Base-by-base conservation (phyloP, 225 moss, liverwort and hornwort genomes). In the Bryum argenteum region DNA sequence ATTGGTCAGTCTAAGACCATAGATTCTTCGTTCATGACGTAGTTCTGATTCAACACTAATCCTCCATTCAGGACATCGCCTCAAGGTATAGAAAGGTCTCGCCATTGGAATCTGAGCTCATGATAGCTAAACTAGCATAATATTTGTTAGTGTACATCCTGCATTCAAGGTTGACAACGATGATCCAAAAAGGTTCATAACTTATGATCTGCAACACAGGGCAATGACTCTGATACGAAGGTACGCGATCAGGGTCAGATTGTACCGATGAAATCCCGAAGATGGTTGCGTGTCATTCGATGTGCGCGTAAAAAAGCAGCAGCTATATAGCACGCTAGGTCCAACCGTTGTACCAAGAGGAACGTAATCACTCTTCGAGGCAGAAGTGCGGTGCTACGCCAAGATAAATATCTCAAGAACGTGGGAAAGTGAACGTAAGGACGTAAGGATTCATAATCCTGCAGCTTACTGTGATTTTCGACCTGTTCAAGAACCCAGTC, bases 221-320 rank as follows among this genome's bases (percentile, higher is more conserved):
- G 43, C 17, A 28, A 28, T 33, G 33, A 3, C 17, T 56, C 8
- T 3, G 22, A 57, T 9, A 65, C 16, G 23, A 41, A 67, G 40
- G 8, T 26, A n/a, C 53, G 59, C 19, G 26, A 14, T 43, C 20
- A 17, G 20, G 21, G 39, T 15, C 17, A 16, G 6, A 65, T 10
- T 51, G 39, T 80, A 92, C 95, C 95, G 48, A 89, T 83, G 66
- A 95, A 92, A 11, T 89, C 83, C 12, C 75, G 89, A 68, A 95
- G 89, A 56, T 92, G 89, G 44, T 78, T 75, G 57, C 87, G 84
- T 48, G 92, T 84, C 79, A 84, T 74, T 56, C 90, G 87, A 78
- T 95, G 92, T 62, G 90, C 90, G 40, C 89, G 84, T 70, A 91
- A 80, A 76, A 91, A 95, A 17, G 89, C 90, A 66, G 89, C 95